Evolutionary conservation across 352 stramenopile species (phyloP), one percentile per base, ranked within the genome.

Genomic region (Salisapilia sapeloensis): DNA sequence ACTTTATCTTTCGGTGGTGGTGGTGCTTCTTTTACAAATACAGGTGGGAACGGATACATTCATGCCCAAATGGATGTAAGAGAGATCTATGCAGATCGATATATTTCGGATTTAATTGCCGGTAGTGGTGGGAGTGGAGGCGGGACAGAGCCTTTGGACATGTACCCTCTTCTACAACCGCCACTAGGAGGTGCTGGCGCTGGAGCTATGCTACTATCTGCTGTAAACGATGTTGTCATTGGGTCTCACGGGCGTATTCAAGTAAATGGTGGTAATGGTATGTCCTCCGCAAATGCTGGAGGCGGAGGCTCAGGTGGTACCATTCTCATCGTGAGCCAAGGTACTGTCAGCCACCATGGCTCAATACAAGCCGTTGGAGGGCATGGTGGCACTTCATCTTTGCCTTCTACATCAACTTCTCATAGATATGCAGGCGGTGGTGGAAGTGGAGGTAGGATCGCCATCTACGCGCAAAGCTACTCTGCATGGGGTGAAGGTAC

Each of bases 151-250:
- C 85, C 85, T 6, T 83, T 94, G 38, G 67, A 81, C 35, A 29
- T 81, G 6, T 77, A 77, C 12, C 66, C 65, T 27, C 44, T 74
- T 1, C 48, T 72, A 0, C 57, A 84, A 8, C 57, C 65, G 2
- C 84, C 65, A 1, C 46, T 85, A n/a, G 93, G 90, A 11, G 93
- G 93, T 11, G 77, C 65, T 40, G 93, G 92, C 13, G 90, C 87
- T 13, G 93, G 74, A n/a, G 53, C 48, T 2, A 60, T 83, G n/a
- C 45, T 77, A 22, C 50, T 98, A 5, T 64, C 81, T 4, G 89
- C 92, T 2, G 42, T 93, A 4, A 98, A 97, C 48, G 93, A 98
- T 42, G 76, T 98, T 12, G 47, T 90, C 4, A 56, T 98, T 5
- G 87, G 84, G 0, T 44, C 48, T 0, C 79, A 77, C 39, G 72